Conservation (phyloP, 2,329 filamentous ascomycete genomes). For the Macrophomina tecta region DNA sequence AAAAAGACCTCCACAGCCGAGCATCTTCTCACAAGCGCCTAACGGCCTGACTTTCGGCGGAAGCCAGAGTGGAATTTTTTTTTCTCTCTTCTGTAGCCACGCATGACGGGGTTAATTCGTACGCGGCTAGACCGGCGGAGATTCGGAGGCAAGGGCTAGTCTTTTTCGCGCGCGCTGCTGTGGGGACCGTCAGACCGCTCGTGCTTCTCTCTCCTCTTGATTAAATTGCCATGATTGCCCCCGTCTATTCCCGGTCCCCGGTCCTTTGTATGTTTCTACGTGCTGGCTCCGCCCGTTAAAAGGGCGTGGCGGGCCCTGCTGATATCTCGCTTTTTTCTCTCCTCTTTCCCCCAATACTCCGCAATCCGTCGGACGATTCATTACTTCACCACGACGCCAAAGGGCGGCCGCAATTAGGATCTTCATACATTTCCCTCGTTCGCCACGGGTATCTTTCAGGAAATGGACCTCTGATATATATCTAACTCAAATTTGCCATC, state of each 20-base stretch:
- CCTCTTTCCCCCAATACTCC: too few species aligned
- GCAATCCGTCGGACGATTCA: too few species aligned
- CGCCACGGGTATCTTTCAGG: constrained; percentile 8
- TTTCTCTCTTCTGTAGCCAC: not conserved
- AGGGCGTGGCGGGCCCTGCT: too few species aligned
- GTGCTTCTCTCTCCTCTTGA: not conserved
- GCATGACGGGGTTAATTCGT: not conserved
- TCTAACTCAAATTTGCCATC: not conserved
- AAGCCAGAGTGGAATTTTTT: not conserved
- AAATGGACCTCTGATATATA: constrained; percentile 1
- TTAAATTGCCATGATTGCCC: not conserved
- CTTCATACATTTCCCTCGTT: constrained; percentile 1
- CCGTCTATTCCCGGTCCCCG: not conserved
- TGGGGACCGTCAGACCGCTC: not conserved
- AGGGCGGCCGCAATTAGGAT: too few species aligned
- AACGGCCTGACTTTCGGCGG: constrained; percentile 11
- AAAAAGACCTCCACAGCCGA: not conserved
- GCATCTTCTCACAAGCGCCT: not conserved
- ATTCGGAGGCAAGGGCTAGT: not conserved
- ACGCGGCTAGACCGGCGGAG: constrained; percentile 14
- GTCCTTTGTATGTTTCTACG: not conserved
- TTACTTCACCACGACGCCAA: too few species aligned
- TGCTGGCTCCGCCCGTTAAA: too few species aligned
- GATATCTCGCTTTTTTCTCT: too few species aligned
- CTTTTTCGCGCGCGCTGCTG: not conserved